These are phyloP conservation scores for Vanrija pseudolonga DNA, from an alignment of 1,284 basidiomycete genomes.

Conservation along the genomic window DNA sequence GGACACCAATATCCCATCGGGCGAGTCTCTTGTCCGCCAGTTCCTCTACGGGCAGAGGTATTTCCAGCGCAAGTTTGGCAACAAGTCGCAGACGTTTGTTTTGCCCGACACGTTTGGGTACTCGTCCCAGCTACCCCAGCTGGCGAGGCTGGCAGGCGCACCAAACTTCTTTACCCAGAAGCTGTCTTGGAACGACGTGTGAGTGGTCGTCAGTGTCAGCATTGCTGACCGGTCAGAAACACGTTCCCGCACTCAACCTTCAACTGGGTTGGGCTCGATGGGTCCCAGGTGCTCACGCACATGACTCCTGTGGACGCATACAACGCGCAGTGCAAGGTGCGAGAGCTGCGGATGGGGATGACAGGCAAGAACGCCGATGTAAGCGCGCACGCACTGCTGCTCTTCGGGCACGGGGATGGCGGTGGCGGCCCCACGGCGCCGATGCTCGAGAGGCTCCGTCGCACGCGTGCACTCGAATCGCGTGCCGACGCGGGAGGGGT, in stretches of 20 bases:
- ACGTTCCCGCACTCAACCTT: constrained; percentile 87
- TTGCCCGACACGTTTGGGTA: constrained; percentile 71
- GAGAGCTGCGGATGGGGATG: constrained; percentile 73
- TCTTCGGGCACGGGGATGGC: constrained; percentile 91
- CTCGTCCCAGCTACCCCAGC: constrained; percentile 81
- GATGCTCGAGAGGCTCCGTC: constrained; percentile 86
- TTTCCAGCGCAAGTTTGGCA: constrained; percentile 74
- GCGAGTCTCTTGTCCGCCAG: constrained; percentile 80
- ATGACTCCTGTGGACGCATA: constrained; percentile 70
- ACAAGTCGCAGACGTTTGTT: constrained; percentile 55
- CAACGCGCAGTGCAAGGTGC: constrained; percentile 34
- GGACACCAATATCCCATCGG: constrained; percentile 81
- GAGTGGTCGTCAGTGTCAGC: not conserved
- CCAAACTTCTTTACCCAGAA: constrained; percentile 96
- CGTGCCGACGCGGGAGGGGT: not conserved
- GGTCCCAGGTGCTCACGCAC: constrained; percentile 59
- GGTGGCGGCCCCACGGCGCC: constrained; percentile 54
- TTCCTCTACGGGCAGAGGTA: constrained; percentile 82
- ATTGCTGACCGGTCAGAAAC: constrained; percentile 55
- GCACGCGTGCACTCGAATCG: constrained; percentile 71
- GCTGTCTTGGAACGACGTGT: constrained; percentile 44
- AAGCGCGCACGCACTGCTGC: constrained; percentile 63
- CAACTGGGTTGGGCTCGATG: constrained; percentile 90
- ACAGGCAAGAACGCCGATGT: constrained; percentile 85
- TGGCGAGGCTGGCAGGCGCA: constrained; percentile 77